Conservation (phyloP, 495 filamentous ascomycete genomes). For the Neurospora sp. region DNA sequence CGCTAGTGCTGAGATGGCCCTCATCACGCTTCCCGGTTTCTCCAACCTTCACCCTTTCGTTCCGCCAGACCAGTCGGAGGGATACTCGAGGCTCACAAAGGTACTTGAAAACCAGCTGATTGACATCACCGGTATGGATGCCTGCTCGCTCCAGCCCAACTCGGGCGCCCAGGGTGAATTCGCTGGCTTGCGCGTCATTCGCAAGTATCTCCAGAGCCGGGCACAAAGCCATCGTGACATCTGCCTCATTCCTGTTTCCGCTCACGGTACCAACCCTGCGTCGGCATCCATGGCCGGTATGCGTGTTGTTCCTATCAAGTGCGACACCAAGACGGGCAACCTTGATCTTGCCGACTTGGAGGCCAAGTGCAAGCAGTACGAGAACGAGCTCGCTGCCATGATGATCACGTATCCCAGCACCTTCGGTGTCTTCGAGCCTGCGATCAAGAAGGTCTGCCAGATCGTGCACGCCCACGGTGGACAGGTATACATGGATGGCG, state of each 20-base stretch:
- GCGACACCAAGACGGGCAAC: slow-evolving; percentile 79
- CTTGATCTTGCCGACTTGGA: slow-evolving; percentile 80
- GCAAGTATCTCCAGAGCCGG: slow-evolving; percentile 68
- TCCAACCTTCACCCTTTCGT: slow-evolving; percentile 80
- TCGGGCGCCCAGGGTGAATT: slow-evolving; percentile 97
- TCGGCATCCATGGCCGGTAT: slow-evolving; percentile 97
- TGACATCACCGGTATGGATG: slow-evolving; percentile 83
- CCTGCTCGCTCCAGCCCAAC: slow-evolving; percentile 88
- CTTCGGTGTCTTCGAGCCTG: slow-evolving; percentile 91
- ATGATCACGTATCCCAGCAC: slow-evolving; percentile 99
- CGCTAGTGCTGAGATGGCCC: slow-evolving; percentile 79
- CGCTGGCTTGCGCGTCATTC: slow-evolving; percentile 83
- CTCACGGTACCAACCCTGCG: slow-evolving; percentile 94
- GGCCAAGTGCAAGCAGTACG: slow-evolving; percentile 79
- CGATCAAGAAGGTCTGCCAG: slow-evolving; percentile 75
- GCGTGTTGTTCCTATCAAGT: slow-evolving; percentile 91
- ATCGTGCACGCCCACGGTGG: slow-evolving; percentile 84
- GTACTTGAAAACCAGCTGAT: slow-evolving; percentile 69
- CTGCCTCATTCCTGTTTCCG: slow-evolving; percentile 92
- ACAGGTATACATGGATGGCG: slow-evolving; percentile 98
- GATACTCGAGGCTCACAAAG: slow-evolving; percentile 59
- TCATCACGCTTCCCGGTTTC: slow-evolving; percentile 78
- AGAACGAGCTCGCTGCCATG: slow-evolving; percentile 79
- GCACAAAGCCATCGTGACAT: slow-evolving; percentile 67
- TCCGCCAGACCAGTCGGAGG: slow-evolving; percentile 50